Conservation (phyloP, 257 asterid species). For the Solanum okadae region DNA sequence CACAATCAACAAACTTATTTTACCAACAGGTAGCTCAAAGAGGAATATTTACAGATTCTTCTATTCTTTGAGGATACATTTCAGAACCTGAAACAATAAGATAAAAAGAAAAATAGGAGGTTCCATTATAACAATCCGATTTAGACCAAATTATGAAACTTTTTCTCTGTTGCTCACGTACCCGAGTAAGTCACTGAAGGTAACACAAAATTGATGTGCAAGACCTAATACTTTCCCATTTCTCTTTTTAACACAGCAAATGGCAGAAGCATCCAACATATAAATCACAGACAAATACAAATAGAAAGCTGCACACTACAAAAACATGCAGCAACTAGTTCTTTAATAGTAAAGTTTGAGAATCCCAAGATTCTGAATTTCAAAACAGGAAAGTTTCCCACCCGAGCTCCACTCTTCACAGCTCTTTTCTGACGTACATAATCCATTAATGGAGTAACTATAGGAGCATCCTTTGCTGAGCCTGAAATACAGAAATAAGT, state of each 20-base stretch:
- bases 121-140: background rate
- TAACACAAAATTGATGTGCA: background rate
- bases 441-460: slow-evolving; percentile 92
- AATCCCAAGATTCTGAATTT: background rate
- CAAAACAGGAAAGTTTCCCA: slow-evolving; percentile 17
- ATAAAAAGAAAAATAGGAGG: background rate
- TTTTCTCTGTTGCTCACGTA: background rate
- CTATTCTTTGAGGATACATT: background rate
- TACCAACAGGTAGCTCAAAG: background rate
- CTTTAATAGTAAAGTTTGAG: background rate
- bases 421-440: slow-evolving; percentile 92
- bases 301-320: background rate
- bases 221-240: background rate
- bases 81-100: background rate
- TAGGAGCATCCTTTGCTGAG: slow-evolving; percentile 61
- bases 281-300: background rate
- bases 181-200: background rate
- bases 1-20: background rate
- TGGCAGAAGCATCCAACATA: background rate
- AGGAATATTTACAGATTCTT: background rate
- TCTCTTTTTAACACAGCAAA: background rate
- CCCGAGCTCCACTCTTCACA: slow-evolving; percentile 80
- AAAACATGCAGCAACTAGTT: background rate
- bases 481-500: slow-evolving; percentile 39
- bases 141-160: background rate